phyloP scores from a whole-genome alignment of 192 early-diverging fungal genomes.

The Linderina pennispora region DNA sequence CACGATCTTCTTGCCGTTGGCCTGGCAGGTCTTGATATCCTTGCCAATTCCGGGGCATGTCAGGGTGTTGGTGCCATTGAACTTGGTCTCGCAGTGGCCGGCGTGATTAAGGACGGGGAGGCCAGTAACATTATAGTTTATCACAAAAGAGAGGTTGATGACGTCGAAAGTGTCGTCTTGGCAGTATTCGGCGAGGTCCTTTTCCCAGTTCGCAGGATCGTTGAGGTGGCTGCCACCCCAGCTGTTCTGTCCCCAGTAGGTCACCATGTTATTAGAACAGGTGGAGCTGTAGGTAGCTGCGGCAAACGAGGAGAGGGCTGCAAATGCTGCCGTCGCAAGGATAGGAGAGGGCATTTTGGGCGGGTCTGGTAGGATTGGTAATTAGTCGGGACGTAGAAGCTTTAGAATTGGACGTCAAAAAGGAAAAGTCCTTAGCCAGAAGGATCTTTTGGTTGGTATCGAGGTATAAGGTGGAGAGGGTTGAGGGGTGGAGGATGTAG shows the following conservation, averaged over 20 bases:
- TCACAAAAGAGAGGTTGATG: constrained; percentile 56
- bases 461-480: too few species aligned
- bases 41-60: constrained; percentile 60
- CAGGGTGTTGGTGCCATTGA: constrained; percentile 53
- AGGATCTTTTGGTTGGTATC: too few species aligned
- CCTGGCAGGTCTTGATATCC: constrained; percentile 70
- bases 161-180: constrained; percentile 48
- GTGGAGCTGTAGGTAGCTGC: constrained; percentile 11
- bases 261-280: constrained; percentile 26
- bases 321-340: not conserved
- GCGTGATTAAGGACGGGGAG: constrained; percentile 65
- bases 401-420: too few species aligned
- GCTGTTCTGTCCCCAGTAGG: constrained; percentile 43
- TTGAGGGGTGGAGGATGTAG: too few species aligned
- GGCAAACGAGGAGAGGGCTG: constrained; percentile 1
- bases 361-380: too few species aligned
- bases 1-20: constrained; percentile 64
- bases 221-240: constrained; percentile 39
- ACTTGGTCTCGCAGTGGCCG: constrained; percentile 55
- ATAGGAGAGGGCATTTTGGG: too few species aligned
- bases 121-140: constrained; percentile 54
- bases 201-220: constrained; percentile 37
- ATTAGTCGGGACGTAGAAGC: too few species aligned
- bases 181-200: constrained; percentile 53
- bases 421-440: too few species aligned